phyloP scores from a whole-genome alignment of 1,284 basidiomycete species.

The Athelia sp. region DNA sequence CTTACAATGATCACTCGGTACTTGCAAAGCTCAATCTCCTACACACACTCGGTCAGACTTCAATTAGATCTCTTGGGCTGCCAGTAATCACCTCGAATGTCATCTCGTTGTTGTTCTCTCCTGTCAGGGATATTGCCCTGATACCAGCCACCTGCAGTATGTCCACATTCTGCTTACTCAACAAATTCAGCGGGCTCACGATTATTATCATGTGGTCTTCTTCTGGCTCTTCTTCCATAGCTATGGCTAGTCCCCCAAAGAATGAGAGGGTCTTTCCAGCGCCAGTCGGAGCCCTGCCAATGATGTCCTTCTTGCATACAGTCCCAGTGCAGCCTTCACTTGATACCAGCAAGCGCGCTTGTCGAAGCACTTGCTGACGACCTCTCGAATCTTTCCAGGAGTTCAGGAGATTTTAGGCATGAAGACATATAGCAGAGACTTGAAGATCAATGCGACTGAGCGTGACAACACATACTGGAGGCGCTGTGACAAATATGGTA shows the following conservation, averaged over 20 bases:
- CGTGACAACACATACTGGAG: too few relatives aligned
- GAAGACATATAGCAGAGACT: too few relatives aligned
- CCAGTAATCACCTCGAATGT: conserved; percentile 11
- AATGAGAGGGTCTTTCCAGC: conserved; percentile 16
- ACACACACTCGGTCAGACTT: too few relatives aligned
- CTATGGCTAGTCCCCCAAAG: conserved; percentile 12
- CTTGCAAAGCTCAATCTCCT: not conserved
- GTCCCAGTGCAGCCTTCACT: too few relatives aligned
- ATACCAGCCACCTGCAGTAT: conserved; percentile 1
- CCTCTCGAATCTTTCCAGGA: too few relatives aligned
- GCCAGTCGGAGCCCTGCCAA: conserved; percentile 5
- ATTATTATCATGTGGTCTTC: conserved; percentile 9
- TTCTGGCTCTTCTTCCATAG: conserved; percentile 6
- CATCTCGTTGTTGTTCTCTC: conserved; percentile 7
- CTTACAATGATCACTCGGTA: conserved; percentile 7
- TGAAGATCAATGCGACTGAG: too few relatives aligned
- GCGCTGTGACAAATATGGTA: too few relatives aligned
- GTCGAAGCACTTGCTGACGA: too few relatives aligned
- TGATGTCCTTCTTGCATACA: too few relatives aligned
- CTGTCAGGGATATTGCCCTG: conserved; percentile 1
- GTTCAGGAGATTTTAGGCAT: too few relatives aligned
- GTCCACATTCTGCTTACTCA: conserved; percentile 7
- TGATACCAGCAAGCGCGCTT: too few relatives aligned
- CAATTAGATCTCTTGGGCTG: too few relatives aligned
- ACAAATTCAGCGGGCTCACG: conserved; percentile 6